Conservation (phyloP, 2,329 filamentous ascomycete genomes). For the Malbranchea zuffiana region DNA sequence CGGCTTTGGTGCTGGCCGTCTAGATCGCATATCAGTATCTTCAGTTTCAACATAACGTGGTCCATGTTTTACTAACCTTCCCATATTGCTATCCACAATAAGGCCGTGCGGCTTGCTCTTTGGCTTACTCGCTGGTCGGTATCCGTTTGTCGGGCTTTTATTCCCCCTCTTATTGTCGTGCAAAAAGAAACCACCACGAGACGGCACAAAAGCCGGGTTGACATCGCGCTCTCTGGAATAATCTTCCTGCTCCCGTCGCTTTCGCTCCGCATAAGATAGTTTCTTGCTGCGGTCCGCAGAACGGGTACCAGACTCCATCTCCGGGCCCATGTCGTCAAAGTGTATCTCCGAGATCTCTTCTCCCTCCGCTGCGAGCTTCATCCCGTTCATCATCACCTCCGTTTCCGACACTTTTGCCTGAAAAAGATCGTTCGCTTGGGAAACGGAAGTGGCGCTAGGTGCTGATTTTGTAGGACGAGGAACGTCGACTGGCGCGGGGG, state of each 20-base stretch:
- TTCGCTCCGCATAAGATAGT: conserved; percentile 55
- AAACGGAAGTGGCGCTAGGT: conserved; percentile 28
- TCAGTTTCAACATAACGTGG: background rate
- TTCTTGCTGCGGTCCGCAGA: conserved; percentile 27
- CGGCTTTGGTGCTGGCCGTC: conserved; percentile 31
- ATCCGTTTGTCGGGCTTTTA: conserved; percentile 65
- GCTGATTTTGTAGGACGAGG: conserved; percentile 9
- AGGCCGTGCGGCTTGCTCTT: conserved; percentile 46
- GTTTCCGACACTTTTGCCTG: conserved; percentile 43
- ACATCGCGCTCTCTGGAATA: conserved; percentile 79
- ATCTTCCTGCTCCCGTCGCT: conserved; percentile 78
- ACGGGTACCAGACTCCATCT: conserved; percentile 31
- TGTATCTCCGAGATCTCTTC: conserved; percentile 36
- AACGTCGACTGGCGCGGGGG: background rate
- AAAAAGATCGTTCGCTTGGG: conserved; percentile 24
- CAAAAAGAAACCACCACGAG: conserved; percentile 91
- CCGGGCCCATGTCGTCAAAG: conserved; percentile 39
- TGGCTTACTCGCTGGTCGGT: conserved; percentile 47
- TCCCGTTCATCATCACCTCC: conserved; percentile 50
- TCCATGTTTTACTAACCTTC: conserved; percentile 28
- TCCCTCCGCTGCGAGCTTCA: conserved; percentile 37
- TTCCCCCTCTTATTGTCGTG: conserved; percentile 82
- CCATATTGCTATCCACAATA: conserved; percentile 34
- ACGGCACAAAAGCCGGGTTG: conserved; percentile 88
- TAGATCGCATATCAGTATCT: conserved; percentile 18